Percentiles rank a stretch among this genome's conserved stretches.
These are phyloP conservation scores for Candida multigemmis DNA, from an alignment of 805 yeast species.

Conservation along the genomic window DNA sequence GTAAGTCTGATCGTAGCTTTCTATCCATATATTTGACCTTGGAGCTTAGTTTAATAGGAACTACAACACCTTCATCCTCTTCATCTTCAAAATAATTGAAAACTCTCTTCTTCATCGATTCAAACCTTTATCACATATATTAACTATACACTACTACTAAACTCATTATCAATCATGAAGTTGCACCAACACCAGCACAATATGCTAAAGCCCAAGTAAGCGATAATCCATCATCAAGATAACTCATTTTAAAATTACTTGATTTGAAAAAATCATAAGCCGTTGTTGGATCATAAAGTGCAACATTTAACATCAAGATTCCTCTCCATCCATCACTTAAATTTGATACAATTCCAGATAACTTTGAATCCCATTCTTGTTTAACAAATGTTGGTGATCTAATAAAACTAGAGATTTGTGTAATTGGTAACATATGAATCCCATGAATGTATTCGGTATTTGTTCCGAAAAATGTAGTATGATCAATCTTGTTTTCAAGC, in stretches of 20 bases:
- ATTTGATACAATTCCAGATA: constrained; percentile 22
- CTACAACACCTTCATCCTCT: too few relatives aligned
- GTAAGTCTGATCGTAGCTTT: too few relatives aligned
- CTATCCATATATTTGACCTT: too few relatives aligned
- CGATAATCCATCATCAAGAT: constrained; percentile 8
- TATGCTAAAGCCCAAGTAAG: constrained; percentile 10
- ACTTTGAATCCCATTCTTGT: constrained; percentile 33
- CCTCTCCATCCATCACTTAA: constrained; percentile 63
- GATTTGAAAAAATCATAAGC: constrained; percentile 9
- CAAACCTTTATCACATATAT: too few relatives aligned
- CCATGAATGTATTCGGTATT: constrained; percentile 62
- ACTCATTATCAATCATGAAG: too few relatives aligned
- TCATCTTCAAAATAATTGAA: too few relatives aligned
- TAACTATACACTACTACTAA: too few relatives aligned
- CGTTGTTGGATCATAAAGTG: constrained; percentile 9
- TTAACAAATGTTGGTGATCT: constrained; percentile 41
- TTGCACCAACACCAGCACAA: too few relatives aligned
- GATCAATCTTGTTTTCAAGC: constrained; percentile 65
- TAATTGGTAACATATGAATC: constrained; percentile 69
- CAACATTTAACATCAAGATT: constrained; percentile 15
- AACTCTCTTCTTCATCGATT: too few relatives aligned
- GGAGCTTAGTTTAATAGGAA: too few relatives aligned
- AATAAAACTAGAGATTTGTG: constrained; percentile 50
- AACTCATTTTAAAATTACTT: constrained; percentile 4
- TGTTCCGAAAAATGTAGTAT: constrained; percentile 62